Evolutionary conservation across 306 rosid species (phyloP).

Genomic region (Cotoneaster glaucophyllus): DNA sequence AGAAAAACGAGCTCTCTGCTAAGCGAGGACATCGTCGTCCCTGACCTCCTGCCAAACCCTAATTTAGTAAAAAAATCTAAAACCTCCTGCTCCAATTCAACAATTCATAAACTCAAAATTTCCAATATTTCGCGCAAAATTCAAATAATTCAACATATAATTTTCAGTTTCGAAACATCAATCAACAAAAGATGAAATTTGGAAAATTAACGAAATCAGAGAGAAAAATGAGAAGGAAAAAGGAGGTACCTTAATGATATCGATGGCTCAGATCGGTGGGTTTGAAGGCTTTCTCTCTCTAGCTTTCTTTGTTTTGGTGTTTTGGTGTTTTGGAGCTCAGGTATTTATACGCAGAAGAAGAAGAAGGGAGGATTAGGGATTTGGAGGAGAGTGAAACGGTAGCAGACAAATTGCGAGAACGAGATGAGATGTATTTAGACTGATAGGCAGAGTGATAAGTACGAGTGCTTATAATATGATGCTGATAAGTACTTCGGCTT

Average conservation of each 20-base stretch:
- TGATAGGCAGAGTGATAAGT: conserved; percentile 2
- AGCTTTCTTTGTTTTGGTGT: conserved; percentile 26
- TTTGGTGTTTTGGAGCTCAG: conserved; percentile 26
- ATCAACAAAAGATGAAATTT: background rate
- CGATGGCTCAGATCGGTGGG: conserved; percentile 65
- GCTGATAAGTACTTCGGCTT: accelerated
- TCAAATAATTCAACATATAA: background rate
- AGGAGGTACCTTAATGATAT: conserved; percentile 33
- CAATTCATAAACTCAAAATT: conserved; percentile 27
- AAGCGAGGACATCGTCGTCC: conserved; percentile 78
- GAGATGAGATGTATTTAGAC: conserved; percentile 24
- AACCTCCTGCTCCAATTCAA: conserved; percentile 51
- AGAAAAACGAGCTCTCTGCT: conserved; percentile 99
- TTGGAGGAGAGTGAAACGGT: conserved; percentile 52
- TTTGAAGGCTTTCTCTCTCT: conserved; percentile 46
- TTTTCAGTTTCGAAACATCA: background rate
- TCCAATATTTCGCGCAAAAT: conserved; percentile 22
- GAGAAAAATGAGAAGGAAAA: conserved; percentile 16
- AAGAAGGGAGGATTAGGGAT: conserved; percentile 59
- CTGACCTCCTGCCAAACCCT: conserved; percentile 24
- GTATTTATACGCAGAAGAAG: conserved; percentile 58
- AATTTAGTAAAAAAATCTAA: conserved; percentile 40
- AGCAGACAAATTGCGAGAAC: conserved; percentile 58
- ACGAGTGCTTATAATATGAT: accelerated
- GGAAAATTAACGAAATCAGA: conserved; percentile 3